Percentiles rank a stretch among this genome's conserved stretches.
phyloP scores from a whole-genome alignment of 2,329 filamentous ascomycete species.

The Thermomyces lanuginosus region DNA sequence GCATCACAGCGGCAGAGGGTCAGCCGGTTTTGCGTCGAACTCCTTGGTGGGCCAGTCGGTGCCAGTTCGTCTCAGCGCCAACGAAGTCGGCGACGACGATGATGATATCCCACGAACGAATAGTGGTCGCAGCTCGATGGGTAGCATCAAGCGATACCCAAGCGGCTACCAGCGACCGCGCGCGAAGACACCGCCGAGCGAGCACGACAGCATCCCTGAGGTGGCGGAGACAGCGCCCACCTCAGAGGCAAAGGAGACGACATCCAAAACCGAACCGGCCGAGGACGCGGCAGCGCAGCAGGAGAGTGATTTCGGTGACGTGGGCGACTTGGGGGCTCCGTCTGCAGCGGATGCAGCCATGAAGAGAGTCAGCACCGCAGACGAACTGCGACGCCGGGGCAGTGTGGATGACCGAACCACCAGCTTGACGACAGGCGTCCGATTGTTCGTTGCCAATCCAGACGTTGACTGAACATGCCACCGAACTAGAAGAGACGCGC shows the following conservation, averaged over 20 bases:
- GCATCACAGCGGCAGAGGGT: constrained; percentile 69
- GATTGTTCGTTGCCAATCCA: constrained; percentile 33
- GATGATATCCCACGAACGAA: constrained; percentile 47
- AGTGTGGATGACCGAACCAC: constrained; percentile 34
- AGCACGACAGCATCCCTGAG: constrained; percentile 26
- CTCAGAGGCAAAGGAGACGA: constrained; percentile 14
- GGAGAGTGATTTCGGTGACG: constrained; percentile 39
- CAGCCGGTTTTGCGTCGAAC: constrained; percentile 62
- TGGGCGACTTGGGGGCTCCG: constrained; percentile 35
- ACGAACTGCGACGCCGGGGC: constrained; percentile 30
- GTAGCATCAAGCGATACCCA: constrained; percentile 28
- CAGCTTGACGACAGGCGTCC: constrained; percentile 29
- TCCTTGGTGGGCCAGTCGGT: constrained; percentile 65
- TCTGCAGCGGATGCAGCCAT: constrained; percentile 23
- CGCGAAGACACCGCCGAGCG: constrained; percentile 35
- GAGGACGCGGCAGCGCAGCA: constrained; percentile 19
- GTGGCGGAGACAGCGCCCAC: constrained; percentile 24
- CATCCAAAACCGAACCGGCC: constrained; percentile 13
- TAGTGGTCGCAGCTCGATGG: constrained; percentile 42
- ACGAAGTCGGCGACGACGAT: constrained; percentile 79
- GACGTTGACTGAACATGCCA: constrained; percentile 15
- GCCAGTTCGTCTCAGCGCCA: constrained; percentile 82
- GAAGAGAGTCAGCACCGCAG: constrained; percentile 25
- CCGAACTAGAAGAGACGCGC: not conserved
- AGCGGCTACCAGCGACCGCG: constrained; percentile 29